Conservation (phyloP, 140 eudicot genomes). For the Erigeron philadelphicus region DNA sequence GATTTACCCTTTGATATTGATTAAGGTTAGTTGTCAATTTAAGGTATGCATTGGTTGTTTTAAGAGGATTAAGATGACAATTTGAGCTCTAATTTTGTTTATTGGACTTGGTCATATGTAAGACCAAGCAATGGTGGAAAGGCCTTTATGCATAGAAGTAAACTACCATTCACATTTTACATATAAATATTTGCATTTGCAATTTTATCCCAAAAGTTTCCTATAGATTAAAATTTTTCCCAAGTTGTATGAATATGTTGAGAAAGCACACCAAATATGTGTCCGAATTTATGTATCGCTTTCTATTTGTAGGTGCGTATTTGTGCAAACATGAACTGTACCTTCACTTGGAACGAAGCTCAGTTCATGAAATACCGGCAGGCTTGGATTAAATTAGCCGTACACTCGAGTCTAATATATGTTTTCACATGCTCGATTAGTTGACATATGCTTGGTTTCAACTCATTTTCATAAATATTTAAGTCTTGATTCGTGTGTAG, state of each 20-base stretch:
- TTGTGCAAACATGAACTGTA: constrained; percentile 3
- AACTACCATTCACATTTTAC: constrained; percentile 14
- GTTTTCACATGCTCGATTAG: background rate
- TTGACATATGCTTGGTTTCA: background rate
- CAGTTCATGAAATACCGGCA: background rate
- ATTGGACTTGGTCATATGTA: constrained; percentile 38
- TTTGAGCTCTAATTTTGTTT: constrained; percentile 8
- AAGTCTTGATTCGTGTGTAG: constrained; percentile 7
- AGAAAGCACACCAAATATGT: background rate
- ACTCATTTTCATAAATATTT: background rate
- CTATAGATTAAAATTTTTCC: background rate
- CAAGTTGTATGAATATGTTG: background rate
- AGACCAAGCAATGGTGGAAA: constrained; percentile 33
- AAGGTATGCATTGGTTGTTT: constrained; percentile 1
- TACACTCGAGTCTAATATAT: constrained; percentile 16
- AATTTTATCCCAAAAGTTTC: constrained; percentile 17
- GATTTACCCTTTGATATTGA: constrained; percentile 27
- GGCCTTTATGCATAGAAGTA: constrained; percentile 25
- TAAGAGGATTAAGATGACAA: constrained; percentile 28
- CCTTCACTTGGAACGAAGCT: constrained; percentile 25
- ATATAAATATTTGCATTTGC: constrained; percentile 4
- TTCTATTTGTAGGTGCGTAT: constrained; percentile 17
- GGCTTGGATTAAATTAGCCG: background rate
- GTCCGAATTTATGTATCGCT: background rate
- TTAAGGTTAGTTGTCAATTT: constrained; percentile 1